A percentile compares a stretch with the other conserved stretches of the same genome.
Evolutionary conservation across 139 green algal species (phyloP).

Genomic region (Desmodesmus armatus): DNA sequence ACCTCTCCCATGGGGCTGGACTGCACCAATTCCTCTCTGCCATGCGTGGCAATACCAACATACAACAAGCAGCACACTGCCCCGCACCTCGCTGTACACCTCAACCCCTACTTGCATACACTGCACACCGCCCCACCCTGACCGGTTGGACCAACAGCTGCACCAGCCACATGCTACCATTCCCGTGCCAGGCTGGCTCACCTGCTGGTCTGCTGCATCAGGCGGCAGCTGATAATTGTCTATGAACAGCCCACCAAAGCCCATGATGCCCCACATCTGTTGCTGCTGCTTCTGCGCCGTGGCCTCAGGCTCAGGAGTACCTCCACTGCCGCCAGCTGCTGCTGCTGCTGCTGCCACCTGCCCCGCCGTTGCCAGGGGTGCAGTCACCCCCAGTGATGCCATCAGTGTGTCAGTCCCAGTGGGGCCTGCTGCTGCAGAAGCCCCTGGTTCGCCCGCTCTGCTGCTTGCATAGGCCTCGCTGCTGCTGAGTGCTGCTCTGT

Average conservation of each 20-base stretch:
- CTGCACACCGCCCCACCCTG: too few species aligned
- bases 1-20: too few species aligned
- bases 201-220: constrained; percentile 15
- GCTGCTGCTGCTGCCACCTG: constrained; percentile 18
- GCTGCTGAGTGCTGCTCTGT: constrained; percentile 15
- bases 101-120: too few species aligned
- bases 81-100: too few species aligned
- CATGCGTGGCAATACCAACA: too few species aligned
- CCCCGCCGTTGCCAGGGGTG: not conserved
- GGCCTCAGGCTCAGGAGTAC: not conserved
- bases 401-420: not conserved
- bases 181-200: too few species aligned
- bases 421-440: not conserved
- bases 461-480: constrained; percentile 6
- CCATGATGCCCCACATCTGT: constrained; percentile 49
- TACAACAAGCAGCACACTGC: too few species aligned
- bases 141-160: too few species aligned
- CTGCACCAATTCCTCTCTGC: too few species aligned
- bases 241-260: constrained; percentile 49
- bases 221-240: constrained; percentile 37
- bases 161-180: too few species aligned
- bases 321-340: not conserved
- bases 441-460: not conserved
- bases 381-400: not conserved
- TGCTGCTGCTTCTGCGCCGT: constrained; percentile 37